phyloP scores from a whole-genome alignment of 2,329 filamentous ascomycete genomes.

The Aspergillus cejpii region DNA sequence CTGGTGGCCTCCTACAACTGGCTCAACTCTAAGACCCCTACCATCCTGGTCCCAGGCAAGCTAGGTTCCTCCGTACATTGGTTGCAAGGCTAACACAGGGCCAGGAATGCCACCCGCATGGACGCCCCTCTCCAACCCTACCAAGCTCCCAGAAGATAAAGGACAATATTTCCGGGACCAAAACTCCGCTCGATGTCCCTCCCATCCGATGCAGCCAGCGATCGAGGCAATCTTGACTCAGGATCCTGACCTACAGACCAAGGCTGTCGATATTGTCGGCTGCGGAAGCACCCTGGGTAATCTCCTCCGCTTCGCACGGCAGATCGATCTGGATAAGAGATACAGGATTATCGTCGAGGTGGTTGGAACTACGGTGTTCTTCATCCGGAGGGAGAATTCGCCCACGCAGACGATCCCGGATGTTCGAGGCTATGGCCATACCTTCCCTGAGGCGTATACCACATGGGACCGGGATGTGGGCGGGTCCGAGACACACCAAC shows the following conservation, averaged over 20 bases:
- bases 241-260: slow-evolving; percentile 32
- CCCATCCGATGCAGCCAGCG: slow-evolving; percentile 42
- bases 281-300: slow-evolving; percentile 58
- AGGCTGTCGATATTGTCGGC: slow-evolving; percentile 49
- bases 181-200: slow-evolving; percentile 29
- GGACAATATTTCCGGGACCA: slow-evolving; percentile 44
- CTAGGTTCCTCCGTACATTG: slow-evolving; percentile 7
- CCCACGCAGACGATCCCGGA: slow-evolving; percentile 51
- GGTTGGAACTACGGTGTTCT: slow-evolving; percentile 54
- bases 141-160: slow-evolving; percentile 39
- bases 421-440: slow-evolving; percentile 58
- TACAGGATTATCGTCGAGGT: slow-evolving; percentile 57
- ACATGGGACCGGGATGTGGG: slow-evolving; percentile 52
- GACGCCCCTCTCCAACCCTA: slow-evolving; percentile 38
- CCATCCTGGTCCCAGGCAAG: slow-evolving; percentile 5
- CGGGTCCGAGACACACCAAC: slow-evolving; percentile 56
- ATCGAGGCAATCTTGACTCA: slow-evolving; percentile 39
- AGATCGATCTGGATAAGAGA: slow-evolving; percentile 31
- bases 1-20: neutral
- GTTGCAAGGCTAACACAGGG: slow-evolving; percentile 32
- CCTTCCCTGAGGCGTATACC: slow-evolving; percentile 61
- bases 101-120: slow-evolving; percentile 49
- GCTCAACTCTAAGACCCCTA: neutral
- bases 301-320: slow-evolving; percentile 51
- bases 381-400: slow-evolving; percentile 56